A percentile compares a stretch with the other conserved stretches of the same genome.
Evolutionary conservation across 1,284 basidiomycete genomes (phyloP).

Genomic region (Lignosus rhinocerotis): DNA sequence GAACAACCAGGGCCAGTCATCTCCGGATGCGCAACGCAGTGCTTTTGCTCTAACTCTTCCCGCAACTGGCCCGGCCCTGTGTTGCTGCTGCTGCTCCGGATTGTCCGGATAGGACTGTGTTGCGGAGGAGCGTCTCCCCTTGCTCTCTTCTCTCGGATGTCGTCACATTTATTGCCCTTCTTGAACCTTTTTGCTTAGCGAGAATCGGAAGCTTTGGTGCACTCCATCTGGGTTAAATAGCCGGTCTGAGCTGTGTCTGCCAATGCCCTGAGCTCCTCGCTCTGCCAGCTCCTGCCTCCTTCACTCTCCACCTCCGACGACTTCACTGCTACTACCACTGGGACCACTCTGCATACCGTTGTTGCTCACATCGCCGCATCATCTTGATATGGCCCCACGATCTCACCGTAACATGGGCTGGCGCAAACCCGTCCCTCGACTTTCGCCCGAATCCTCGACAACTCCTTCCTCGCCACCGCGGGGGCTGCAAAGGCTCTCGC

Average conservation of each 20-base stretch:
- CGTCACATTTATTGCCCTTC: constrained; percentile 13
- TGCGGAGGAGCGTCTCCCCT: constrained; percentile 3
- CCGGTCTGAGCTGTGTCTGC: constrained; percentile 9
- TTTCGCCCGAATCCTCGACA: constrained; percentile 59
- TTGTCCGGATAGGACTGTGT: constrained; percentile 14
- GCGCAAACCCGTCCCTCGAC: constrained; percentile 65
- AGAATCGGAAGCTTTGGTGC: constrained; percentile 4
- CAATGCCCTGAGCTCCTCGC: constrained; percentile 10
- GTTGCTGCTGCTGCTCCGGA: constrained; percentile 11
- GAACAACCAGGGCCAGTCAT: constrained; percentile 1
- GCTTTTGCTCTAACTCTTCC: constrained; percentile 2
- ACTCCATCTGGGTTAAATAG: constrained; percentile 19
- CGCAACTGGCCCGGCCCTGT: constrained; percentile 3
- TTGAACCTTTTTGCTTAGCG: constrained; percentile 16
- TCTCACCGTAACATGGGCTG: constrained; percentile 46
- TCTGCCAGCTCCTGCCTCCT: constrained; percentile 4
- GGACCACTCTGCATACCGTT: background rate
- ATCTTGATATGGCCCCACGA: constrained; percentile 16
- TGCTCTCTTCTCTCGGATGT: background rate
- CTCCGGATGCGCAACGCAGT: constrained; percentile 7
- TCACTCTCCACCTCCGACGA: background rate
- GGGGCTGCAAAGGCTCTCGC: constrained; percentile 30
- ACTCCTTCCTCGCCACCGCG: constrained; percentile 34
- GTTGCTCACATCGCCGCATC: background rate
- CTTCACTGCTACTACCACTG: background rate